Percentiles rank a stretch among this genome's conserved stretches.
phyloP scores from a whole-genome alignment of 208 protist species.

The Crithidia thermophila region DNA sequence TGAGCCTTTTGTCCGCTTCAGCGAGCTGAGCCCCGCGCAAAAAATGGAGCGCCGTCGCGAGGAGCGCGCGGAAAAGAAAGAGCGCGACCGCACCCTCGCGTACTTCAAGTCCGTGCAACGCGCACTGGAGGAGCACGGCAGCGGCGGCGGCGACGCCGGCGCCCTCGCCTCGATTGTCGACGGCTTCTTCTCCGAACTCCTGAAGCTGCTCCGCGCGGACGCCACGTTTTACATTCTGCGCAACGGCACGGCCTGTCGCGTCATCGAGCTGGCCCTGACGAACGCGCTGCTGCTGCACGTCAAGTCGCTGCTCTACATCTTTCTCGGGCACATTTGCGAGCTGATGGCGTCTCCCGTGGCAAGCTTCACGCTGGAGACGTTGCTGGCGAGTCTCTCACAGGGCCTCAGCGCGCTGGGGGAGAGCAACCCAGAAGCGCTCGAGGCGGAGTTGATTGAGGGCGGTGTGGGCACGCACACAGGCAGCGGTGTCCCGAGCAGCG shows the following conservation, averaged over 20 bases:
- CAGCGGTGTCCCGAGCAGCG: slow-evolving; percentile 82
- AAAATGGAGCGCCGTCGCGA: slow-evolving; percentile 68
- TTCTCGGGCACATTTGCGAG: slow-evolving; percentile 76
- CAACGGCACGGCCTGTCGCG: slow-evolving; percentile 79
- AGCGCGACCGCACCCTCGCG: slow-evolving; percentile 76
- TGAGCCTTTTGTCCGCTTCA: slow-evolving; percentile 65
- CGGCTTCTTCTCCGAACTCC: slow-evolving; percentile 88
- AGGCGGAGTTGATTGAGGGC: slow-evolving; percentile 63
- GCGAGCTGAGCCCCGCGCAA: slow-evolving; percentile 65
- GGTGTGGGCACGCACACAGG: slow-evolving; percentile 71
- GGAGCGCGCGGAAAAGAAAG: slow-evolving; percentile 89
- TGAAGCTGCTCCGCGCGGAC: slow-evolving; percentile 82
- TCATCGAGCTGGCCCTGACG: slow-evolving; percentile 81
- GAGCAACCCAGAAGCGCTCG: slow-evolving; percentile 37
- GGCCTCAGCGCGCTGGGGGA: slow-evolving; percentile 62
- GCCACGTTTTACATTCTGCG: slow-evolving; percentile 72
- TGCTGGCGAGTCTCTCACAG: slow-evolving; percentile 68
- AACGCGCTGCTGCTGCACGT: slow-evolving; percentile 80
- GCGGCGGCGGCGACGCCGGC: slow-evolving; percentile 53
- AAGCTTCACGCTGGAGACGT: slow-evolving; percentile 84
- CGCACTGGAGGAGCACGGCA: slow-evolving; percentile 64
- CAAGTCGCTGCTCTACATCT: slow-evolving; percentile 85
- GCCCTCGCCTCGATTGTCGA: slow-evolving; percentile 75
- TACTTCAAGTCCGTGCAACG: slow-evolving; percentile 88
- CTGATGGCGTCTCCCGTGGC: slow-evolving; percentile 80